Evolutionary conservation across 2,329 filamentous ascomycete genomes (phyloP).

Genomic region (Gnomoniopsis sp.): DNA sequence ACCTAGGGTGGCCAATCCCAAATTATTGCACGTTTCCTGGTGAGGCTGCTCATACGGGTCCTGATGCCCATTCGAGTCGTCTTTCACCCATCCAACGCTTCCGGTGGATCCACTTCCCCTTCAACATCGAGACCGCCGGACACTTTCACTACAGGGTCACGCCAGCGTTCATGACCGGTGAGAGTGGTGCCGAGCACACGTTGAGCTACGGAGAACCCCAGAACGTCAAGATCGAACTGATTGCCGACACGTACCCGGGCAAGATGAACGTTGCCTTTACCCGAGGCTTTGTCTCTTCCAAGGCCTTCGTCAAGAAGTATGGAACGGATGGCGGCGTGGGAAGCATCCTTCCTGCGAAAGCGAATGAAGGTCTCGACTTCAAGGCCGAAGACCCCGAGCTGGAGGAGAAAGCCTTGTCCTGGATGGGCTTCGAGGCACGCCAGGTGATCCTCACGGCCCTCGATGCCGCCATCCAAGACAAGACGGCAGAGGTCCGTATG

Average conservation of each 20-base stretch:
- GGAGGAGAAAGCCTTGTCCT: constrained; percentile 20
- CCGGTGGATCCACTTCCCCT: constrained; percentile 23
- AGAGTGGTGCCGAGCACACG: constrained; percentile 2
- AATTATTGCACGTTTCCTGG: constrained; percentile 21
- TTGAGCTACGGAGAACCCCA: constrained; percentile 21
- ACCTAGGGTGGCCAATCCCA: constrained; percentile 13
- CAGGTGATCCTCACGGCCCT: constrained; percentile 18
- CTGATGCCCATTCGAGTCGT: constrained; percentile 20
- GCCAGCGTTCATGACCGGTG: constrained; percentile 21
- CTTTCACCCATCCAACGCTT: constrained; percentile 22
- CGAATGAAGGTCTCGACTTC: constrained; percentile 21
- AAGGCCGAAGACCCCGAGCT: constrained; percentile 17
- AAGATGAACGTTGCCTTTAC: constrained; percentile 23
- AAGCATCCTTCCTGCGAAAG: constrained; percentile 19
- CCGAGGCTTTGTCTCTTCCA: constrained; percentile 22
- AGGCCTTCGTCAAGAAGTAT: constrained; percentile 21
- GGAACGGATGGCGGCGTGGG: constrained; percentile 17
- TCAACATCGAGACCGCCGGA: constrained; percentile 17
- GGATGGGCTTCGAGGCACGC: constrained; percentile 23
- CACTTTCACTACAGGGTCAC: constrained; percentile 20
- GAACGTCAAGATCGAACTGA: constrained; percentile 21
- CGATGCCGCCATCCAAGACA: constrained; percentile 19
- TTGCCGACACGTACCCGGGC: constrained; percentile 21
- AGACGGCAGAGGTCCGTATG: constrained; percentile 21
- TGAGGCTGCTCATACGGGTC: constrained; percentile 11